phyloP scores from a whole-genome alignment of 1,139 yeast genomes.

The Sugiyamaella japonica region DNA sequence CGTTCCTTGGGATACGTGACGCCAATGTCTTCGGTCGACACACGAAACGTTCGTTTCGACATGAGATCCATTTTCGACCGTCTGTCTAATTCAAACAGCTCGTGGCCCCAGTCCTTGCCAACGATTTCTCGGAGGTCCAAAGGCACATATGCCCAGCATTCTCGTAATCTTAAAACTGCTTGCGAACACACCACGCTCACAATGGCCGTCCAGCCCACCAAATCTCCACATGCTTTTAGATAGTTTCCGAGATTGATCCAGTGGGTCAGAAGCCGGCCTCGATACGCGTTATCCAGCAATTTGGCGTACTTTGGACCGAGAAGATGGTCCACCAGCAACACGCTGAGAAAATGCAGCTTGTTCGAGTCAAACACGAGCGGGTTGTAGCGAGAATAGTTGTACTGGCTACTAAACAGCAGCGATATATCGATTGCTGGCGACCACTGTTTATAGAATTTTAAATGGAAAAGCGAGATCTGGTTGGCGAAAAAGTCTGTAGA shows the following conservation, averaged over 20 bases:
- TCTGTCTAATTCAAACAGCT: constrained; percentile 83
- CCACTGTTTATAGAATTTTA: constrained; percentile 53
- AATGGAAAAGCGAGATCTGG: constrained; percentile 43
- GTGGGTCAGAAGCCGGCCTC: constrained; percentile 69
- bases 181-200: constrained; percentile 81
- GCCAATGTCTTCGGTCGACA: constrained; percentile 89
- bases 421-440: constrained; percentile 69
- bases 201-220: constrained; percentile 94
- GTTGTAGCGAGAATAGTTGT: constrained; percentile 48
- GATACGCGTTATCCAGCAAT: constrained; percentile 38
- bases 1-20: constrained; percentile 70
- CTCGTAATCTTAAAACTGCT: constrained; percentile 71
- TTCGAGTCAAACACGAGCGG: constrained; percentile 70
- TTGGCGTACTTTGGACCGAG: constrained; percentile 47
- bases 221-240: constrained; percentile 81
- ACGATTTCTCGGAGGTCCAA: constrained; percentile 60
- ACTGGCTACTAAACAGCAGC: constrained; percentile 49
- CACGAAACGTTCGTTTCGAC: constrained; percentile 56
- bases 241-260: constrained; percentile 87
- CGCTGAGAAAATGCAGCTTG: constrained; percentile 75
- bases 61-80: constrained; percentile 60
- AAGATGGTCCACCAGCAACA: constrained; percentile 69
- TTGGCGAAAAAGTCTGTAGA: constrained; percentile 36
- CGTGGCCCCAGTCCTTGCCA: constrained; percentile 90
- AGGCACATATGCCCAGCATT: constrained; percentile 76